These are phyloP conservation scores for Taphrina betulina DNA, from an alignment of 1,139 yeast species.

Conservation along the genomic window DNA sequence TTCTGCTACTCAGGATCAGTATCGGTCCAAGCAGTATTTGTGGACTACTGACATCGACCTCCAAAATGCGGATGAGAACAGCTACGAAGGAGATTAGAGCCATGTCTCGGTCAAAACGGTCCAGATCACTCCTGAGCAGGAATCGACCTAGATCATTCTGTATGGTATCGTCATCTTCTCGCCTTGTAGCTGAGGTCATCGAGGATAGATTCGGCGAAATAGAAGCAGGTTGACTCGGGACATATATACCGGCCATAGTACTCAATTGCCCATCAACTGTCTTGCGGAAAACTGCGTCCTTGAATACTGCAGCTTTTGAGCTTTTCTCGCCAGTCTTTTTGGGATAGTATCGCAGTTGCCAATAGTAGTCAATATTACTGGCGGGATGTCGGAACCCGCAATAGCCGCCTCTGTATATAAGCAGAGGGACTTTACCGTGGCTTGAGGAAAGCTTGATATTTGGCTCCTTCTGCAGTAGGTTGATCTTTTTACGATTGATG, in stretches of 20 bases:
- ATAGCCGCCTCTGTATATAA: slow-evolving; percentile 6
- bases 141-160: slow-evolving; percentile 1
- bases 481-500: slow-evolving; percentile 6
- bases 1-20: too few relatives aligned
- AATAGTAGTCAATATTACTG: slow-evolving; percentile 11
- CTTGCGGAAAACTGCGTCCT: slow-evolving; percentile 11
- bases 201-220: not conserved
- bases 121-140: not conserved
- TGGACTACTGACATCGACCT: slow-evolving; percentile 5
- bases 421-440: slow-evolving; percentile 5
- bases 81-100: slow-evolving; percentile 14
- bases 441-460: not conserved
- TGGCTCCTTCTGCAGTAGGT: slow-evolving; percentile 1
- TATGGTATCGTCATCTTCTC: not conserved
- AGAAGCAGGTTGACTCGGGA: not conserved
- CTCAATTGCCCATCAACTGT: slow-evolving; percentile 14
- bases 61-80: slow-evolving; percentile 7
- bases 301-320: not conserved
- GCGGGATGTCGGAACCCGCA: slow-evolving; percentile 14
- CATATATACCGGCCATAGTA: slow-evolving; percentile 7
- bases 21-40: too few relatives aligned
- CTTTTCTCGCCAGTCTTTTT: not conserved
- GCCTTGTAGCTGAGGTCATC: not conserved
- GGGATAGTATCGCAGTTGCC: slow-evolving; percentile 9
- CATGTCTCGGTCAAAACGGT: slow-evolving; percentile 12